phyloP scores from a whole-genome alignment of 2,329 filamentous ascomycete species.

The Aspergillus flavus region DNA sequence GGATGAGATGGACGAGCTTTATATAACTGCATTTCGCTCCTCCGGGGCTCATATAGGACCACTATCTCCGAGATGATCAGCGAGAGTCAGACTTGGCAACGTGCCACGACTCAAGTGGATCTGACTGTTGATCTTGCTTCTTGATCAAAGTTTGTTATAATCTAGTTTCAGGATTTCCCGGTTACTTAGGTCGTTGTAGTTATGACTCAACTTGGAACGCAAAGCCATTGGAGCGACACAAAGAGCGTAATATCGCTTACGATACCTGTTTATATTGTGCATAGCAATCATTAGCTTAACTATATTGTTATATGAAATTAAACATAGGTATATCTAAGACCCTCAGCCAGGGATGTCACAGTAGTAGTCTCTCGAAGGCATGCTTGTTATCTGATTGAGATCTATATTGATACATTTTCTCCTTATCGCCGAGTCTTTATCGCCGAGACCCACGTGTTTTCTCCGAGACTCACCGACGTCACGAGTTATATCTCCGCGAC shows the following conservation, averaged over 20 bases:
- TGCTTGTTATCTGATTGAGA: neutral
- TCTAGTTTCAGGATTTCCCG: too few relatives aligned
- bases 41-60: neutral
- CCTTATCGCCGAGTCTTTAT: neutral
- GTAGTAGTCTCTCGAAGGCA: neutral
- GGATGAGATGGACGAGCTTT: neutral
- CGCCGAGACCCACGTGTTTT: neutral
- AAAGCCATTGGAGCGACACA: neutral
- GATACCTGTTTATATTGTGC: rapidly evolving
- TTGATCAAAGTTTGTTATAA: too few relatives aligned
- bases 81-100: neutral
- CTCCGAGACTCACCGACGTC: neutral
- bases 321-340: neutral
- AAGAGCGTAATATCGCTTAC: neutral
- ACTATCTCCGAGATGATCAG: neutral
- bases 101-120: too few relatives aligned
- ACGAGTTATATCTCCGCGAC: neutral
- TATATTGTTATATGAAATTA: rapidly evolving
- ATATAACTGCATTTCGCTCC: neutral
- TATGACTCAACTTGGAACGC: too few relatives aligned
- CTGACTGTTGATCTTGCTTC: too few relatives aligned
- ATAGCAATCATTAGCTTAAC: rapidly evolving
- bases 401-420: too few relatives aligned
- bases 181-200: neutral
- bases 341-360: neutral